Evolutionary conservation across 2,329 filamentous ascomycete species (phyloP).

Genomic region (Beauveria bassiana): DNA sequence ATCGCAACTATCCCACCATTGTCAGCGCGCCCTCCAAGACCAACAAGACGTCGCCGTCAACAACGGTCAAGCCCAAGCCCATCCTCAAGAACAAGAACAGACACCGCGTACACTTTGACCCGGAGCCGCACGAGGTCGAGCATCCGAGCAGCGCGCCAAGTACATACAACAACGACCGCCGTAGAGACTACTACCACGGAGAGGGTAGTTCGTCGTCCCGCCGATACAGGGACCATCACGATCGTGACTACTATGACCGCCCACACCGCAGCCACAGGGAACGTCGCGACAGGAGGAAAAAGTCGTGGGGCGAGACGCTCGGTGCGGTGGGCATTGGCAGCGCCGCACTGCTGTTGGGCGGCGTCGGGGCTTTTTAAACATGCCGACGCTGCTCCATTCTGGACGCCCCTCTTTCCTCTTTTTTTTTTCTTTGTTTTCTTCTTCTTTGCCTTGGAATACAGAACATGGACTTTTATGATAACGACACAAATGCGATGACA

Average conservation of each 20-base stretch:
- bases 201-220: slow-evolving; percentile 17
- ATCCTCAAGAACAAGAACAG: slow-evolving; percentile 56
- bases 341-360: slow-evolving; percentile 50
- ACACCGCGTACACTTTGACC: slow-evolving; percentile 48
- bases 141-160: slow-evolving; percentile 20
- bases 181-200: slow-evolving; percentile 17
- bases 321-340: slow-evolving; percentile 53
- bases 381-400: no score
- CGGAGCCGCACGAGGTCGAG: slow-evolving; percentile 38
- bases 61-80: slow-evolving; percentile 40
- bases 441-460: background rate
- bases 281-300: slow-evolving; percentile 31
- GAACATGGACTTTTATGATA: background rate
- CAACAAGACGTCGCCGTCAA: slow-evolving; percentile 27
- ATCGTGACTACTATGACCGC: slow-evolving; percentile 14
- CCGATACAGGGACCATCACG: slow-evolving; percentile 18
- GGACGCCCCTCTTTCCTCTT: background rate
- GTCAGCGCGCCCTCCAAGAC: slow-evolving; percentile 26
- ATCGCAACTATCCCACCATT: slow-evolving; percentile 29
- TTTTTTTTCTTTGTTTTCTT: background rate
- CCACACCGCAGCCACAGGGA: slow-evolving; percentile 26
- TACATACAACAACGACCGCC: slow-evolving; percentile 26
- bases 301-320: slow-evolving; percentile 45
- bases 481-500: background rate
- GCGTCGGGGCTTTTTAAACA: slow-evolving; percentile 27